Evolutionary conservation across 2,329 filamentous ascomycete genomes (phyloP).

Genomic region (Microthyrium microscopicum): DNA sequence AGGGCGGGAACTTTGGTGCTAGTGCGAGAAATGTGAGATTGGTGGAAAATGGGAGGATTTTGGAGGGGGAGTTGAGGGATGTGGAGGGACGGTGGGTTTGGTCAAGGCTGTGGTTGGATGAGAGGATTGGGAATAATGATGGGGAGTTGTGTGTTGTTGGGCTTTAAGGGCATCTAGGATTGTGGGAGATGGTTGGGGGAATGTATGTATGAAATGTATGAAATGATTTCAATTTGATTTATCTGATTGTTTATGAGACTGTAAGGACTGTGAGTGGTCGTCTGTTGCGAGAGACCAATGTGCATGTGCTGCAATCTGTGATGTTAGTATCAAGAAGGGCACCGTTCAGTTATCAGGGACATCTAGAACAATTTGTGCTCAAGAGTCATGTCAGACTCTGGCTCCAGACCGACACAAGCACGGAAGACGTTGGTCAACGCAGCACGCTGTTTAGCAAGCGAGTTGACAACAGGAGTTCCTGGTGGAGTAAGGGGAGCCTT

Average conservation of each 20-base stretch:
- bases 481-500: slow-evolving; percentile 86
- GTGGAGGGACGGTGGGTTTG: slow-evolving; percentile 4
- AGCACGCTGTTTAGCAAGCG: slow-evolving; percentile 86
- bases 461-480: slow-evolving; percentile 88
- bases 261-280: no score
- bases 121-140: slow-evolving; percentile 6
- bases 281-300: no score
- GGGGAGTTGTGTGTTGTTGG: slow-evolving; percentile 5
- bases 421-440: slow-evolving; percentile 97
- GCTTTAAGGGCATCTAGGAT: no score
- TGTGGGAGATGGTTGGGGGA: no score
- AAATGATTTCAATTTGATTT: no score
- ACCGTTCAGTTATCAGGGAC: no score
- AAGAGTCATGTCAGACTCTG: slow-evolving; percentile 96
- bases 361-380: slow-evolving; percentile 82
- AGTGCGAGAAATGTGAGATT: slow-evolving; percentile 7
- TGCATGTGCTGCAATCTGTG: no score
- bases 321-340: no score
- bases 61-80: slow-evolving; percentile 4
- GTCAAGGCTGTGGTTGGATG: slow-evolving; percentile 4
- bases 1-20: slow-evolving; percentile 5
- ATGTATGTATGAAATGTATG: no score
- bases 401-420: slow-evolving; percentile 88
- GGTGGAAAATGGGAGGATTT: slow-evolving; percentile 1
- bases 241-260: no score